Evolutionary conservation across 345 rosid genomes (phyloP).

Genomic region (Noccaea caerulescens): DNA sequence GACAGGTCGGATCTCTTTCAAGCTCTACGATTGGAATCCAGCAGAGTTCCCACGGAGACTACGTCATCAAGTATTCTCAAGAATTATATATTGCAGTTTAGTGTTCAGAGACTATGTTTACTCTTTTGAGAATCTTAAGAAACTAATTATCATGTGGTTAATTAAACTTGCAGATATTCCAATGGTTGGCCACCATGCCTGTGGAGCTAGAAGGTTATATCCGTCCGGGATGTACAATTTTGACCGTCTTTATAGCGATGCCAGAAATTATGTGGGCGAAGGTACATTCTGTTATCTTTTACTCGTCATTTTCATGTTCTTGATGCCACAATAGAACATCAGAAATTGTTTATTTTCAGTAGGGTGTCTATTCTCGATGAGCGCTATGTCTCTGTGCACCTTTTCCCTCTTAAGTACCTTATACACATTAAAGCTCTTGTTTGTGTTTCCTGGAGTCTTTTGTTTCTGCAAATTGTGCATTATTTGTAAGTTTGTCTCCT

Average conservation of each 20-base stretch:
- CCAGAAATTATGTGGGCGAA: constrained; percentile 85
- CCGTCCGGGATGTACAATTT: constrained; percentile 96
- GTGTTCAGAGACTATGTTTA: constrained; percentile 48
- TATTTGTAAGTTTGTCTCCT: constrained; percentile 2
- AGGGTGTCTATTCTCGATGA: constrained; percentile 17
- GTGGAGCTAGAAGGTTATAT: constrained; percentile 95
- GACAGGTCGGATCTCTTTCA: constrained; percentile 95
- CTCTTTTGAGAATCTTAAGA: constrained; percentile 27
- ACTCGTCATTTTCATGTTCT: constrained; percentile 17
- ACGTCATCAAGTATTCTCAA: constrained; percentile 90
- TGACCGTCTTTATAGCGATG: constrained; percentile 88
- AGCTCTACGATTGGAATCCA: constrained; percentile 99
- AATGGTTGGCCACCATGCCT: constrained; percentile 98
- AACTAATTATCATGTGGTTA: constrained; percentile 42
- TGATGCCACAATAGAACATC: constrained; percentile 2
- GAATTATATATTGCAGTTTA: constrained; percentile 64
- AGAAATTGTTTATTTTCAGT: constrained; percentile 24
- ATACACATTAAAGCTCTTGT: neutral
- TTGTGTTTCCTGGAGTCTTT: constrained; percentile 6
- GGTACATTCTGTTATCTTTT: constrained; percentile 49
- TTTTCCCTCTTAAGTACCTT: constrained; percentile 8
- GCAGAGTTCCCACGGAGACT: constrained; percentile 99
- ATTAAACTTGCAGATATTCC: constrained; percentile 69
- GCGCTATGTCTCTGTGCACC: constrained; percentile 9
- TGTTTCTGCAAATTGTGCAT: constrained; percentile 7